Evolutionary conservation across 768 basidiomycete genomes (phyloP), one percentile per base, ranked within the genome.

Genomic region (Termitomyces sp.): DNA sequence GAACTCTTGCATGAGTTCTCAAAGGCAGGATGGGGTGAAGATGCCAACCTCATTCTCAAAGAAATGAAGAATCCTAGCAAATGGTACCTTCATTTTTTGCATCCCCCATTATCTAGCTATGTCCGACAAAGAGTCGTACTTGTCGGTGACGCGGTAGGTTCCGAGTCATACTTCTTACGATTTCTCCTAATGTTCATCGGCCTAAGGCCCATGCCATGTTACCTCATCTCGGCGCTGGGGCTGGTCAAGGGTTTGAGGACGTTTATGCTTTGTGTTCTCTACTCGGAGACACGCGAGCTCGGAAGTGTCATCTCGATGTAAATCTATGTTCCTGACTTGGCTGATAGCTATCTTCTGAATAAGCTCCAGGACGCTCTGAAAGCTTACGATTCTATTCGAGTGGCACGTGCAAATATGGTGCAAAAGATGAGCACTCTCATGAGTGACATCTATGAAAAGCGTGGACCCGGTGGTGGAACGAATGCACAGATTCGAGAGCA

Each of bases 191-290:
- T 50, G 21, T 44, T 53, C 43, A 49, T 40, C 11, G n/a, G 30
- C 61, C 55, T 28, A 21, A 78, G 78, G 83, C 83, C 8, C 83
- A 85, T 62, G 81, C 70, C 0, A 84, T 84, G 83, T 60, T 76
- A 32, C 82, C 85, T 0, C 81, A 84, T 66, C 68, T 85, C 6
- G 82, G 82, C 2, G 76, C 81, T 0, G 83, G 83, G 1, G 80
- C 79, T 5, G 80, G 83, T 10, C 83, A 85, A 67, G 83, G 80
- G 1, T 72, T 84, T 32, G 83, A 85, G 61, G 84, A 85, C 56
- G 77, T 75, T 0, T 74, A 76, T 44, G 63, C 79, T 4, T 66
- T 85, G 4, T 74, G 73, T 42, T 68, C 72, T 16, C 66, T 85
- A 14, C 75, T 85, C 10, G 63, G 65, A 7, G 76, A 79, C 57